phyloP scores from a whole-genome alignment of 805 yeast genomes.

The Lipomyces starkeyi region DNA sequence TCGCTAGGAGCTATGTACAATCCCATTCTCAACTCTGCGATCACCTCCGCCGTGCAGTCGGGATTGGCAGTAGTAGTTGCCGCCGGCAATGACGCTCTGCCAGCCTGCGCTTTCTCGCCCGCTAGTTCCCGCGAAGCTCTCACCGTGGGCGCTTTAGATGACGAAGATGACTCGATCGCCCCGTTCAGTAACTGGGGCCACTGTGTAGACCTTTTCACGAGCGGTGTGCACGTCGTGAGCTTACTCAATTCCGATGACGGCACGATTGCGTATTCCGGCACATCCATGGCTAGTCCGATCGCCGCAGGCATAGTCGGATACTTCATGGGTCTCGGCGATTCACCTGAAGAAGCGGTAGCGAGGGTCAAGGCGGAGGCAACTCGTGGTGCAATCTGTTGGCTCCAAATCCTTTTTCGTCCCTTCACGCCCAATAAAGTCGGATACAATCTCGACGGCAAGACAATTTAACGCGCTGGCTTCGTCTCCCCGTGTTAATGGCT shows the following conservation, averaged over 20 bases:
- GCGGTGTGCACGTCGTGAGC: conserved; percentile 85
- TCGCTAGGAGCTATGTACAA: conserved; percentile 80
- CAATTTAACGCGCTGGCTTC: background rate
- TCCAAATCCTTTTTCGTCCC: conserved; percentile 39
- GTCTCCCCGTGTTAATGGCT: background rate
- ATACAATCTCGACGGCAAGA: conserved; percentile 33
- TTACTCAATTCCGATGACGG: conserved; percentile 44
- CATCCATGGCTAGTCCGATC: conserved; percentile 98
- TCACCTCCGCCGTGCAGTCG: conserved; percentile 71
- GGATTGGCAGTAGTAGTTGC: conserved; percentile 67
- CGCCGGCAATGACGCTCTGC: conserved; percentile 80
- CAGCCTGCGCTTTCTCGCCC: conserved; percentile 87
- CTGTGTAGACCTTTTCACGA: conserved; percentile 87
- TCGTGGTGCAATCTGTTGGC: conserved; percentile 36
- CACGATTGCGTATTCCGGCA: conserved; percentile 60
- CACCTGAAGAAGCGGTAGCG: conserved; percentile 39
- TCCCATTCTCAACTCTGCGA: conserved; percentile 71
- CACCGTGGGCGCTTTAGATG: conserved; percentile 90
- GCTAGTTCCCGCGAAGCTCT: conserved; percentile 75
- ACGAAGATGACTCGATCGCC: conserved; percentile 70
- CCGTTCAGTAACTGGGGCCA: conserved; percentile 88
- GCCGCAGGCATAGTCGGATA: conserved; percentile 91
- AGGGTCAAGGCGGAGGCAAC: conserved; percentile 37
- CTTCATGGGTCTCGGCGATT: conserved; percentile 54
- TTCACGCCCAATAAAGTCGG: conserved; percentile 36